A percentile compares a stretch with the other conserved stretches of the same genome.
phyloP scores from a whole-genome alignment of 2,329 filamentous ascomycete genomes.

The Arthrobotrys megalospora region DNA sequence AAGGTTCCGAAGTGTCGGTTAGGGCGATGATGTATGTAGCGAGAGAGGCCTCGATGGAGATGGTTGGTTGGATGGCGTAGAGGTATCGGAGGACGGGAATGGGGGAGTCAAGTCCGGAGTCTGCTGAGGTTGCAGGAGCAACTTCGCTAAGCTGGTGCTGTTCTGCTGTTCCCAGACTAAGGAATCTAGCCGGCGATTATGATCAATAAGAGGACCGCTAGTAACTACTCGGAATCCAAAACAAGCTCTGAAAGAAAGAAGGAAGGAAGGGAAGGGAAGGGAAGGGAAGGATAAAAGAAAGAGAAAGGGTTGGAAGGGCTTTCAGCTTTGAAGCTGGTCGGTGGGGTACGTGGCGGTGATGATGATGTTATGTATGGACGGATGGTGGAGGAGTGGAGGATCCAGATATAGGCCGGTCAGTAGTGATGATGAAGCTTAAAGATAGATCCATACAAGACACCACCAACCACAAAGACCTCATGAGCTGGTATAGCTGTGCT shows the following conservation, averaged over 20 bases:
- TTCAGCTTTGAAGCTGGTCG: slow-evolving; percentile 16
- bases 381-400: slow-evolving; percentile 11
- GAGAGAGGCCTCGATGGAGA: slow-evolving; percentile 8
- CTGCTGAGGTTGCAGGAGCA: slow-evolving; percentile 27
- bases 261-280: not conserved
- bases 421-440: slow-evolving; percentile 1
- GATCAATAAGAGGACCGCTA: slow-evolving; percentile 11
- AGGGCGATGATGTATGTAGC: not conserved
- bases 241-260: slow-evolving; percentile 4
- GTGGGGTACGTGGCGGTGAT: slow-evolving; percentile 1
- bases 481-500: not conserved
- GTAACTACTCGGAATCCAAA: slow-evolving; percentile 16
- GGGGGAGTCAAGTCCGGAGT: slow-evolving; percentile 24
- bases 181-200: slow-evolving; percentile 5
- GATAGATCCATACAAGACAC: not conserved
- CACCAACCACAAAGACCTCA: not conserved
- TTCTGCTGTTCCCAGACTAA: not conserved
- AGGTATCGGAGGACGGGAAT: slow-evolving; percentile 29
- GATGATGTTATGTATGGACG: not conserved
- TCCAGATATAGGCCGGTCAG: not conserved
- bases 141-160: slow-evolving; percentile 20
- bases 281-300: not conserved
- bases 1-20: slow-evolving; percentile 16
- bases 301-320: slow-evolving; percentile 2
- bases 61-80: not conserved